Conservation (phyloP, 2,329 filamentous ascomycete genomes). For the Fusarium gaditjirri region DNA sequence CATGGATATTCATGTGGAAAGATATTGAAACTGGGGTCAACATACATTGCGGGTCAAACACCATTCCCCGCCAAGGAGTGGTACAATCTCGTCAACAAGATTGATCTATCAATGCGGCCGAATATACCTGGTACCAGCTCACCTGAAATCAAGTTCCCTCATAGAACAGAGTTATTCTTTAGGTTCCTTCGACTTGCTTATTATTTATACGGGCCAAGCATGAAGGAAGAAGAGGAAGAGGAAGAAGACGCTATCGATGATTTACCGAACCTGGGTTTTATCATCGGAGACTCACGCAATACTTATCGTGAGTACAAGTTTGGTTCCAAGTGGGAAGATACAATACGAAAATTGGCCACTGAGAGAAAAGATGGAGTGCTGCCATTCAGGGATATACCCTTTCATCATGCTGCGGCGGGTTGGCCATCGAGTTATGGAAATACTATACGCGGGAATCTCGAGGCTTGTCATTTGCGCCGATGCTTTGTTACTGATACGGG, state of each 20-base stretch:
- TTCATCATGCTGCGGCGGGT: not conserved
- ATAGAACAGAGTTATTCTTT: not conserved
- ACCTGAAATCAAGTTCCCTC: accelerated
- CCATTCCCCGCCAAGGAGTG: not conserved
- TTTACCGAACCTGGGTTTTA: not conserved
- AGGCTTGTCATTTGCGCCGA: not conserved
- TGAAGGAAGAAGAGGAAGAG: not conserved
- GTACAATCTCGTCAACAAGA: not conserved
- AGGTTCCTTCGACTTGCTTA: not conserved
- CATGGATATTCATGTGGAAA: not conserved
- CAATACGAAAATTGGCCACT: accelerated
- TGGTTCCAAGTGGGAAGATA: not conserved
- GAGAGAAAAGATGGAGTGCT: not conserved
- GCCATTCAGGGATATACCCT: not conserved
- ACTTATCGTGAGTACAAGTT: not conserved
- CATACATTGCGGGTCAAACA: not conserved
- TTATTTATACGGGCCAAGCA: accelerated
- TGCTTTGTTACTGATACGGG: not conserved
- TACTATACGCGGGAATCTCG: accelerated
- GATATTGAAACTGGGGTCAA: not conserved
- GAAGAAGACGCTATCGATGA: not conserved
- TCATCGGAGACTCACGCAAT: not conserved
- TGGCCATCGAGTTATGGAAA: not conserved
- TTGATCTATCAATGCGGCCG: not conserved
- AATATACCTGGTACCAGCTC: not conserved